Evolutionary conservation across 176 grass and related monocot genomes (phyloP).

Genomic region (Oryza australiensis): DNA sequence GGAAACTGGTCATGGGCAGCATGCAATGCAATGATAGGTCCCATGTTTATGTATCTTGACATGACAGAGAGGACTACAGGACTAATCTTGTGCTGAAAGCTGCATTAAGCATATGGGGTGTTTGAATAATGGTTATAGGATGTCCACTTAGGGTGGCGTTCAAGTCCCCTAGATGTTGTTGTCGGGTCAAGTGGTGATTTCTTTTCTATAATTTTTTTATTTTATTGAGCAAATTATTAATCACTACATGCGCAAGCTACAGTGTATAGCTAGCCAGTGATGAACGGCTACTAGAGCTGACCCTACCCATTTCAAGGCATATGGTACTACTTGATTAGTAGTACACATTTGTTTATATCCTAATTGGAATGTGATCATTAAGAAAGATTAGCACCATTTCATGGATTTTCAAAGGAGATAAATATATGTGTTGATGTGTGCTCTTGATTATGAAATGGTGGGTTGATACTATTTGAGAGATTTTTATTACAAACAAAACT

Average conservation of each 20-base stretch:
- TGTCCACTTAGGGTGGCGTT: conserved; percentile 58
- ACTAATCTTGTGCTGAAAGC: conserved; percentile 43
- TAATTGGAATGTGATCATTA: neutral
- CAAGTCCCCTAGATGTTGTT: conserved; percentile 54
- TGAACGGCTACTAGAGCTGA: conserved; percentile 7
- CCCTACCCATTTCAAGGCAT: conserved; percentile 18
- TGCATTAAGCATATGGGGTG: conserved; percentile 40
- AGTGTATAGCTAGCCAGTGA: conserved; percentile 5
- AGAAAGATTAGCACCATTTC: neutral
- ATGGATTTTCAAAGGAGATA: neutral
- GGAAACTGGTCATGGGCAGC: conserved; percentile 27
- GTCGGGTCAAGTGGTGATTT: conserved; percentile 38
- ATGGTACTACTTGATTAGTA: neutral
- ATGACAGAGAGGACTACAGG: conserved; percentile 37
- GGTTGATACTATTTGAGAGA: neutral
- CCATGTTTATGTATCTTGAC: conserved; percentile 52
- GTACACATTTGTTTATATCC: neutral
- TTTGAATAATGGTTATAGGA: conserved; percentile 48
- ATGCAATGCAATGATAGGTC: conserved; percentile 41
- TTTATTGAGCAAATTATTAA: neutral
- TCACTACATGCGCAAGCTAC: conserved; percentile 15
- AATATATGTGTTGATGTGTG: neutral
- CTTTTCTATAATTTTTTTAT: neutral
- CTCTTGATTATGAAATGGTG: neutral
- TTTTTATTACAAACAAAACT: neutral